Evolutionary conservation across 768 basidiomycete genomes (phyloP).

Genomic region (Coprinellus micaceus): DNA sequence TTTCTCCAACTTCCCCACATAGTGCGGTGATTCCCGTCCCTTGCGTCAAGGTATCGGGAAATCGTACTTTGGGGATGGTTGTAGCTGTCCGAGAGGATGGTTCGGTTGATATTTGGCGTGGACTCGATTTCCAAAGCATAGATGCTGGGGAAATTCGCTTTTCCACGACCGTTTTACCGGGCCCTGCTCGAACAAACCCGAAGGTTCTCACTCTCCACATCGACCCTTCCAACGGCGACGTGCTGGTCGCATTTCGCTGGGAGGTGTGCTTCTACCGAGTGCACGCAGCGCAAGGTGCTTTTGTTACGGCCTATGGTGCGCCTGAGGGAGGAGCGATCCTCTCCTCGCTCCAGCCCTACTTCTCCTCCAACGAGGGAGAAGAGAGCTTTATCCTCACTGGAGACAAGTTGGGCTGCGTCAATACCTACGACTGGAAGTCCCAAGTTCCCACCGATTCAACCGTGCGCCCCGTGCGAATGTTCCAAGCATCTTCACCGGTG

Average conservation of each 20-base stretch:
- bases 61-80: constrained; percentile 34
- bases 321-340: constrained; percentile 43
- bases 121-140: constrained; percentile 25
- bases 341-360: constrained; percentile 48
- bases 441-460: background rate
- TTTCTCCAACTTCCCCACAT: constrained; percentile 40
- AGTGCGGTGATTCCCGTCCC: constrained; percentile 45
- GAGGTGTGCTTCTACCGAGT: constrained; percentile 54
- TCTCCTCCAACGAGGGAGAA: constrained; percentile 33
- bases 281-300: too few species aligned
- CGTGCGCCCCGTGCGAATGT: background rate
- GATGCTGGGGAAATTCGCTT: background rate
- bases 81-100: constrained; percentile 56
- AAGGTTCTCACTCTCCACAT: constrained; percentile 19
- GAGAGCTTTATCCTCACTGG: constrained; percentile 58
- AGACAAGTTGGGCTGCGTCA: constrained; percentile 61
- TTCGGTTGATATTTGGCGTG: constrained; percentile 52
- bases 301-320: constrained; percentile 47
- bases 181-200: constrained; percentile 4
- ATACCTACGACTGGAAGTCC: constrained; percentile 52
- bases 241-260: constrained; percentile 52
- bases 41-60: constrained; percentile 42
- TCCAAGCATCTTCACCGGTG: constrained; percentile 32
- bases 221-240: constrained; percentile 28
- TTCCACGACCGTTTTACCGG: background rate